Evolutionary conservation across 1,284 basidiomycete genomes (phyloP), one percentile per base, ranked within the genome.

Genomic region (Moniliophthora roreri): DNA sequence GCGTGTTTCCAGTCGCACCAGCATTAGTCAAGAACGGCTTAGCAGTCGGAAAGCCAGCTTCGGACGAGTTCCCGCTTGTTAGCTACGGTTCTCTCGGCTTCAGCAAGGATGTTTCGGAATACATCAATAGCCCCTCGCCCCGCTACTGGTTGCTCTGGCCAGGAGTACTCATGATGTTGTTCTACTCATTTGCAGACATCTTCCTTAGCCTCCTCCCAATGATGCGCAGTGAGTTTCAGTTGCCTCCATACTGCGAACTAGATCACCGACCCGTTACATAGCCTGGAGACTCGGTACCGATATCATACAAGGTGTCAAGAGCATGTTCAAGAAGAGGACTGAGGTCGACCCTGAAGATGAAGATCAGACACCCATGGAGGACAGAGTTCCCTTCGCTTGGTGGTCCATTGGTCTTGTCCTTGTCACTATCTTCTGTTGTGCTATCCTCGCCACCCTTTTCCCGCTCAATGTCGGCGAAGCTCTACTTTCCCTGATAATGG

Each of bases 91-190:
- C 68, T 1, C 70, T 82, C 61, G 72, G 74, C 3, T 78, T 80
- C 69, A 59, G 59, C 4, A 26, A 28, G 3, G 72, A 81, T 54
- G 74, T 76, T 23, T 58, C 64, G 1, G 54, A 61, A 34, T 79
- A 75, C 58, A 57, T 75, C 52, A 69, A 69, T 20, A 55, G 56
- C 0, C 81, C 84, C 1, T 85, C 82, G 1, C 84, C 84, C 15
- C 77, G 84, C 26, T 87, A 87, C 70, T 86, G 84, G 84, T 72
- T 85, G 28, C 71, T 88, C 37, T 88, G 85, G 84, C 83, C 84
- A 28, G 85, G 85, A 61, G 81, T 87, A 35, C 61, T 78, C 48
- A 76, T 80, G 63, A 76, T 79, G 72, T 69, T 78, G 59, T 57
- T 79, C 47, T 78, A 78, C 64, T 78, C 77, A 51, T 77, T 79